Evolutionary conservation across 371 early-diverging fungal species (phyloP).

Genomic region (Capillidium heterosporum): DNA sequence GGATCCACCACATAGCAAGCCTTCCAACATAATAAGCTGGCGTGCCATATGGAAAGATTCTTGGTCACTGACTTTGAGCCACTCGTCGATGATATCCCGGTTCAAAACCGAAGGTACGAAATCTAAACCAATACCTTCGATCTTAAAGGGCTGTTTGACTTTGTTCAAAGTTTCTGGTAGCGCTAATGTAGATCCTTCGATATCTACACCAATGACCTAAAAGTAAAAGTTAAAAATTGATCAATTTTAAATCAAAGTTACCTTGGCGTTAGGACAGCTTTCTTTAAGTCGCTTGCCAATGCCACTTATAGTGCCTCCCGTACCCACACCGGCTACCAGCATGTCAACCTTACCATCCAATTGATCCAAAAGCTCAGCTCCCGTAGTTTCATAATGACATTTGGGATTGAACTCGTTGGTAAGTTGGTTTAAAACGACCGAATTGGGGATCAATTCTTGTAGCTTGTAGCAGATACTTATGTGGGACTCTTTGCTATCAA

Average conservation of each 20-base stretch:
- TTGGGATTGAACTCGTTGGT: conserved; percentile 85
- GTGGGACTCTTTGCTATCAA: conserved; percentile 91
- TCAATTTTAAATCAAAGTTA: conserved; percentile 10
- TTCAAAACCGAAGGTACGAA: conserved; percentile 86
- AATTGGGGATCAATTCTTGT: conserved; percentile 79
- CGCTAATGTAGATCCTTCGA: conserved; percentile 84
- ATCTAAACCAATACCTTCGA: conserved; percentile 96
- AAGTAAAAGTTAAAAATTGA: not conserved
- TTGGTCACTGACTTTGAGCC: conserved; percentile 91
- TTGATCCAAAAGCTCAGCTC: conserved; percentile 64
- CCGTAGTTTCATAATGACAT: conserved; percentile 87
- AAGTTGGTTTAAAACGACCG: conserved; percentile 92
- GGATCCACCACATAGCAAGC: conserved; percentile 83
- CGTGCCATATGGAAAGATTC: conserved; percentile 86
- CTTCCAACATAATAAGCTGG: conserved; percentile 88
- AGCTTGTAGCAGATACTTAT: conserved; percentile 86
- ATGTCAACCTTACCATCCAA: conserved; percentile 83
- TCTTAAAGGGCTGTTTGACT: conserved; percentile 29
- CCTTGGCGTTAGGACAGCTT: conserved; percentile 60
- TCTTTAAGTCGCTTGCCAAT: conserved; percentile 85
- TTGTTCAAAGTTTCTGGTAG: conserved; percentile 61
- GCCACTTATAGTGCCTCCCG: conserved; percentile 95
- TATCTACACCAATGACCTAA: conserved; percentile 83
- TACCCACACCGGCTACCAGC: conserved; percentile 90
- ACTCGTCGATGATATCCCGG: conserved; percentile 64